Conservation (phyloP, 1,284 basidiomycete species). For the Tylopilus sp. region DNA sequence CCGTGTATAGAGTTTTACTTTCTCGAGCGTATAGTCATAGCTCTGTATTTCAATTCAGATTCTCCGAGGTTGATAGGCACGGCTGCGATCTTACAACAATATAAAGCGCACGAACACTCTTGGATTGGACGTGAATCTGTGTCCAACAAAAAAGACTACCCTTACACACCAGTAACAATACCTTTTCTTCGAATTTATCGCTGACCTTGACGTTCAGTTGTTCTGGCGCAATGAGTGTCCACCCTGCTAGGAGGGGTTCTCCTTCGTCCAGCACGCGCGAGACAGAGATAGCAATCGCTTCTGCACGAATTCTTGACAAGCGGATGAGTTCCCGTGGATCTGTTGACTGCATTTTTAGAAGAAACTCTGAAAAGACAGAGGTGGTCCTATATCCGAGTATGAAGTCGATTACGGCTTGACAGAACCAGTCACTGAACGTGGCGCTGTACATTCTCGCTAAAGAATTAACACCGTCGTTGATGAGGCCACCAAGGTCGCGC, state of each 20-base stretch:
- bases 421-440: slow-evolving; percentile 94
- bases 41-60: slow-evolving; percentile 47
- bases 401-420: slow-evolving; percentile 91
- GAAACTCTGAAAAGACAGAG: slow-evolving; percentile 88
- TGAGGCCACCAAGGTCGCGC: slow-evolving; percentile 85
- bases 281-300: slow-evolving; percentile 86
- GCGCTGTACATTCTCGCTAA: slow-evolving; percentile 84
- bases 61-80: background rate
- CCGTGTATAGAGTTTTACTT: slow-evolving; percentile 86
- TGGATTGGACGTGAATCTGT: slow-evolving; percentile 8
- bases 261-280: slow-evolving; percentile 79
- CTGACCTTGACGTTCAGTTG: slow-evolving; percentile 71
- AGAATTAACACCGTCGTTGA: slow-evolving; percentile 93
- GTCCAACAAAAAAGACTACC: background rate
- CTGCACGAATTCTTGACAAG: slow-evolving; percentile 82
- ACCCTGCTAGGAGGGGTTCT: slow-evolving; percentile 79
- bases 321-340: slow-evolving; percentile 89
- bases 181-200: slow-evolving; percentile 89
- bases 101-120: slow-evolving; percentile 67
- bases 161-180: slow-evolving; percentile 75
- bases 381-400: slow-evolving; percentile 84
- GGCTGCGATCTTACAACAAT: slow-evolving; percentile 50
- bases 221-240: slow-evolving; percentile 89
- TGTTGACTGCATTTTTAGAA: slow-evolving; percentile 80
- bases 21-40: slow-evolving; percentile 90